Percentiles rank a stretch among this genome's conserved stretches.
Conservation (phyloP, 2,329 filamentous ascomycete genomes). For the Calonectria hongkongensis region DNA sequence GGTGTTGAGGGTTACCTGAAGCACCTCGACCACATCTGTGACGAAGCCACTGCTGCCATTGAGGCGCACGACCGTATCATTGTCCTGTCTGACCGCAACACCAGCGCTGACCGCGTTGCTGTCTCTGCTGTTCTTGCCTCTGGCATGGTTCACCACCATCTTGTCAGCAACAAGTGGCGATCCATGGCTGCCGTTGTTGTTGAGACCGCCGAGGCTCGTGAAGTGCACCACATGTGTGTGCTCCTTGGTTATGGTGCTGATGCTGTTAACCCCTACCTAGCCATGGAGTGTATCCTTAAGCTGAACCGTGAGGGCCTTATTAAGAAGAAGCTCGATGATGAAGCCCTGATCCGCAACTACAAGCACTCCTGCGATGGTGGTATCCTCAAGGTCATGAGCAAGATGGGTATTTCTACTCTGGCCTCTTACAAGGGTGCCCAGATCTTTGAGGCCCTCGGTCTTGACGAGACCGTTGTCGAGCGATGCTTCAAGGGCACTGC, state of each 20-base stretch:
- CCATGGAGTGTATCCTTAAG: constrained; percentile 97
- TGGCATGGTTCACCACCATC: constrained; percentile 95
- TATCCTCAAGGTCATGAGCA: constrained; percentile 99
- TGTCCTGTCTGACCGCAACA: constrained; percentile 91
- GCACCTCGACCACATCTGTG: constrained; percentile 91
- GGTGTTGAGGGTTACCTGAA: constrained; percentile 90
- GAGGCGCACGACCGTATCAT: constrained; percentile 89
- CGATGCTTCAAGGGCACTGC: constrained; percentile 96
- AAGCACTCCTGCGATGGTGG: constrained; percentile 97
- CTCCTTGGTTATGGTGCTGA: constrained; percentile 96
- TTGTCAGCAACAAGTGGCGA: constrained; percentile 97
- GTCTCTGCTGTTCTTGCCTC: constrained; percentile 92
- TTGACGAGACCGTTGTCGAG: constrained; percentile 94
- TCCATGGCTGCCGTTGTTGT: constrained; percentile 90
- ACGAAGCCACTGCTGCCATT: constrained; percentile 88
- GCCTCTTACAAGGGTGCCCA: constrained; percentile 98
- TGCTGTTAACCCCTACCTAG: constrained; percentile 94
- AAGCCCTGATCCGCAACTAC: constrained; percentile 94
- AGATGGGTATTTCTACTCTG: constrained; percentile 98
- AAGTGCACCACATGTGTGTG: constrained; percentile 99
- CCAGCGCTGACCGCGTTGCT: constrained; percentile 86
- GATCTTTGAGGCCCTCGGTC: constrained; percentile 96
- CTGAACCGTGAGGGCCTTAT: constrained; percentile 95
- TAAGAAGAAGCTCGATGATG: constrained; percentile 88
- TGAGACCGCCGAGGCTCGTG: constrained; percentile 95